Evolutionary conservation across 202 grass and related monocot species (phyloP), one percentile per base, ranked within the genome.

Genomic region (Zizania palustris): DNA sequence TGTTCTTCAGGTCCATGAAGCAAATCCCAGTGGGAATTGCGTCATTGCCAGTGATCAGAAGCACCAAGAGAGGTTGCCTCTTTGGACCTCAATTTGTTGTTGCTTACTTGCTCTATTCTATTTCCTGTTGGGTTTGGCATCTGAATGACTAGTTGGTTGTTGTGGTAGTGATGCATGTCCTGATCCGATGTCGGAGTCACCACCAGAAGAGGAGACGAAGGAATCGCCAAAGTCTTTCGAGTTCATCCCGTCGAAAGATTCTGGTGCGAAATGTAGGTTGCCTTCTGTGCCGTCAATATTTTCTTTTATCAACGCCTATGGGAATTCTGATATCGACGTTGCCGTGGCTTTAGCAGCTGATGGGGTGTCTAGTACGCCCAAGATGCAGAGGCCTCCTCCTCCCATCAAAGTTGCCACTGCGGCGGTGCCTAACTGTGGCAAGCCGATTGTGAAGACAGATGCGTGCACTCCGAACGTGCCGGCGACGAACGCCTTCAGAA

Each of bases 351-450:
- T 50, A 40, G 64, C 84, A 71, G 73, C 77, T 56, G 78, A 60
- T 78, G 75, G 28, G 73, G 86, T 42, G 66, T 60, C 78, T 61
- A 89, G 21, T 61, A 87, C 75, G 6, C 89, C 89, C 6, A 87
- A 81, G 40, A 78, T 86, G 12, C 74, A 78, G 45, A 90, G 66
- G 78, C 54, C 38, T 33, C 49, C 54, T 35, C 58, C 65, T 67
- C 28, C 82, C 50, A 21, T 63, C 21, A 65, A 83, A 57, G 14
- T 16, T 73, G 53, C 16, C 61, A 60, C 65, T 11, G 61, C 58
- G 0, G 61, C 58, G 0, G 43, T 28, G 60, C 62, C 73, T 9
- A 18, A 68, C 13, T 36, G 73, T 79, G 57, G n/a, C 18, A 78
- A 33, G 38, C 71, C 74, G 5, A 49, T 62, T 21, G 12, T 79